Conservation (phyloP, 148 eudicot genomes). For the Nepenthes mirabilis region DNA sequence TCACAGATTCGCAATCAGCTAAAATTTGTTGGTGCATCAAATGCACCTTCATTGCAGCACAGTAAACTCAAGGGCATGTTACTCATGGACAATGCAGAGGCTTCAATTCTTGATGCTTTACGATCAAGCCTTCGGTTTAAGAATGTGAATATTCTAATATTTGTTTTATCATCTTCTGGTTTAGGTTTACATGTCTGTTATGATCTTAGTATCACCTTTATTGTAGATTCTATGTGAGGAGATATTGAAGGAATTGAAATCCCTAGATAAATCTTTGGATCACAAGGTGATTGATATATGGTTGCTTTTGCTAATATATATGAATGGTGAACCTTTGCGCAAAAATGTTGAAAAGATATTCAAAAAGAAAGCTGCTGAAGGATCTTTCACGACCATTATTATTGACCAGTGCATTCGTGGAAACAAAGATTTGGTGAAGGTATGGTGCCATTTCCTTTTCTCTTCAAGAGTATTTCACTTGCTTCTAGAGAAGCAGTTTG, state of each 20-base stretch:
- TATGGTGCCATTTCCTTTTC: slow-evolving; percentile 7
- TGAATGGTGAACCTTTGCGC: slow-evolving; percentile 37
- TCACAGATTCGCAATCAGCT: slow-evolving; percentile 40
- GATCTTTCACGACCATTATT: slow-evolving; percentile 28
- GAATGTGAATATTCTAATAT: slow-evolving; percentile 19
- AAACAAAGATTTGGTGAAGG: slow-evolving; percentile 37
- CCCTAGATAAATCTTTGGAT: slow-evolving; percentile 28
- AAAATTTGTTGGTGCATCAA: slow-evolving; percentile 28
- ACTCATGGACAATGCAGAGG: slow-evolving; percentile 26
- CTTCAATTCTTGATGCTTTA: slow-evolving; percentile 37
- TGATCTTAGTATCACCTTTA: not conserved
- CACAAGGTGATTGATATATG: slow-evolving; percentile 55
- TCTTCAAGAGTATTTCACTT: slow-evolving; percentile 1
- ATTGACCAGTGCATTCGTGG: slow-evolving; percentile 40
- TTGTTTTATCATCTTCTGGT: not conserved
- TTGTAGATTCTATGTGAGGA: slow-evolving; percentile 40
- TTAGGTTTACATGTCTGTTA: not conserved
- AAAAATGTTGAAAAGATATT: slow-evolving; percentile 39
- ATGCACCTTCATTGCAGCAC: slow-evolving; percentile 13
- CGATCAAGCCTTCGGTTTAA: slow-evolving; percentile 50
- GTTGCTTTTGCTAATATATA: slow-evolving; percentile 39
- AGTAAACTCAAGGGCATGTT: slow-evolving; percentile 36
- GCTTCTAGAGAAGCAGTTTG: not conserved
- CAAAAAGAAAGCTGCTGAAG: slow-evolving; percentile 42
- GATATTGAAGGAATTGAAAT: slow-evolving; percentile 41